These are phyloP conservation scores for Amaranthus cruentus DNA, from an alignment of 148 eudicot genomes.

Conservation along the genomic window DNA sequence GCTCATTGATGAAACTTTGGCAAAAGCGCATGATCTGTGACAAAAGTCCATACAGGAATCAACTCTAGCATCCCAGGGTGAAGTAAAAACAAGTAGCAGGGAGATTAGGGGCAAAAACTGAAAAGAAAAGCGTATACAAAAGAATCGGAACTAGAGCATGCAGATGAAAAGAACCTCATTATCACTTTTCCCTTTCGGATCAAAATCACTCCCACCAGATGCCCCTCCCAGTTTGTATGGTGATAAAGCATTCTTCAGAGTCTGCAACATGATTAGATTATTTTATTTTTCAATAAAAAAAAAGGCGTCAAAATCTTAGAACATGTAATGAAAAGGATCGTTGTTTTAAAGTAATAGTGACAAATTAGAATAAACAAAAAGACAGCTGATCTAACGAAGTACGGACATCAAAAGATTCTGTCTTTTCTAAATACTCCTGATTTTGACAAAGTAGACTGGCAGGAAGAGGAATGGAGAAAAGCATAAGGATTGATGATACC, in stretches of 20 bases:
- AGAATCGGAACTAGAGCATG: not conserved
- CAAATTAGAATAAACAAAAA: not conserved
- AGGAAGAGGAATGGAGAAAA: not conserved
- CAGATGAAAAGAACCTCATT: constrained; percentile 59
- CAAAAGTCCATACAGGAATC: constrained; percentile 10
- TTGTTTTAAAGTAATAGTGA: not conserved
- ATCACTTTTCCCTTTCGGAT: constrained; percentile 95
- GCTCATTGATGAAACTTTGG: constrained; percentile 93
- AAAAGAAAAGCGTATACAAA: not conserved
- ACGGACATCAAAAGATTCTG: not conserved
- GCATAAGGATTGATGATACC: constrained; percentile 38
- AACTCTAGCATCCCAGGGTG: not conserved
- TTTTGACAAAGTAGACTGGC: not conserved
- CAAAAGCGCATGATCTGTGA: constrained; percentile 90
- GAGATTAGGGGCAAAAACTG: not conserved
- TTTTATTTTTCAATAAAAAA: too few relatives aligned
- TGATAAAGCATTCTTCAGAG: constrained; percentile 85
- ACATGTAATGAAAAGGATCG: not conserved
- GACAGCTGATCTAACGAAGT: not conserved
- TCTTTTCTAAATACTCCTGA: not conserved
- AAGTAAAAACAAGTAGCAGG: not conserved
- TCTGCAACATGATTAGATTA: constrained; percentile 38
- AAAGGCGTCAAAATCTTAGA: not conserved
- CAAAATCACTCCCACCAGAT: constrained; percentile 99
- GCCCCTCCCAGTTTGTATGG: constrained; percentile 98